Evolutionary conservation across 2,329 filamentous ascomycete species (phyloP).

Genomic region (Fonsecaea multimorphosa): DNA sequence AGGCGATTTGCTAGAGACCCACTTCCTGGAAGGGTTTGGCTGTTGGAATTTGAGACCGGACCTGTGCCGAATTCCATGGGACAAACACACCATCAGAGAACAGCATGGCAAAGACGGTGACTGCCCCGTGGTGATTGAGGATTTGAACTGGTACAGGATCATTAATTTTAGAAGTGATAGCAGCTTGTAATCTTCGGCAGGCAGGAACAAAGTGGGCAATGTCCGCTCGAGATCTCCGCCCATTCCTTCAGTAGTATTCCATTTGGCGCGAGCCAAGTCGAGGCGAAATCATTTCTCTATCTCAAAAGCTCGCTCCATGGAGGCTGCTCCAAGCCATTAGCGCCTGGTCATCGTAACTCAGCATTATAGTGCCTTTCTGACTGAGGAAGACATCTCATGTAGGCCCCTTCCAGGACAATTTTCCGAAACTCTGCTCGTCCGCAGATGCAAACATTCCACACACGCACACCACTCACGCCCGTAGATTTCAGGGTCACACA

Average conservation of each 20-base stretch:
- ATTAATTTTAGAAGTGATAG: background rate
- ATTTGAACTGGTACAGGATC: background rate
- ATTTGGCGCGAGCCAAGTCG: constrained; percentile 9
- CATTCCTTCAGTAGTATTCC: background rate
- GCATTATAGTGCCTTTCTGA: constrained; percentile 7
- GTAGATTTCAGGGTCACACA: background rate
- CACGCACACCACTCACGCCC: background rate
- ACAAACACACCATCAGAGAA: background rate
- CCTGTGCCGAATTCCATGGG: constrained; percentile 1
- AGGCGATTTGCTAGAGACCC: background rate
- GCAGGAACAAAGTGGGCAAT: background rate
- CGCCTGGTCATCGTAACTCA: constrained; percentile 6
- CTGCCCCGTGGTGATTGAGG: background rate
- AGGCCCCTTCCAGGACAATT: constrained; percentile 5
- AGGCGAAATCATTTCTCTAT: constrained; percentile 17
- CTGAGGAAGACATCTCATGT: background rate
- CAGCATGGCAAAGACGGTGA: background rate
- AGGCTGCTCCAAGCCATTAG: constrained; percentile 4
- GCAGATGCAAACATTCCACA: constrained; percentile 4
- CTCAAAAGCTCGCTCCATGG: background rate
- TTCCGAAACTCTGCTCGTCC: background rate
- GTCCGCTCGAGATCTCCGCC: background rate
- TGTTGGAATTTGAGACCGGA: background rate
- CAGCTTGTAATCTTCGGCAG: background rate
- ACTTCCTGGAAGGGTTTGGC: constrained; percentile 8